phyloP scores from a whole-genome alignment of 805 yeast species.

The Cyberlindnera galapagoensis region DNA sequence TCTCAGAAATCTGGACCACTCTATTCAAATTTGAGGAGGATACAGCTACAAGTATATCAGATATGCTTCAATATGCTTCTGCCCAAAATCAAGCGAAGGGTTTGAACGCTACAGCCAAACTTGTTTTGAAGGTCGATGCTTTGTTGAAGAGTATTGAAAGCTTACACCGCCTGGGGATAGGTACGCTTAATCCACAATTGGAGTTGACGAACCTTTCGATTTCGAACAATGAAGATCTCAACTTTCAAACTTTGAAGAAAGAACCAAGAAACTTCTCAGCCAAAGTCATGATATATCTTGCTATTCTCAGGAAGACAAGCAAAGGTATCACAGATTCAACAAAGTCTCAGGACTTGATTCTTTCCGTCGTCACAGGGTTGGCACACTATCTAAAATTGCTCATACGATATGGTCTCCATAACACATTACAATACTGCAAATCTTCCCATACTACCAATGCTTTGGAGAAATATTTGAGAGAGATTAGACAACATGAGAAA shows the following conservation, averaged over 20 bases:
- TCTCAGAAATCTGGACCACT: constrained; percentile 73
- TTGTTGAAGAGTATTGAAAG: constrained; percentile 71
- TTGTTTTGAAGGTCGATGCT: constrained; percentile 68
- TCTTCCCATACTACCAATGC: constrained; percentile 51
- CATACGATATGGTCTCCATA: constrained; percentile 71
- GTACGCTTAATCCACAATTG: constrained; percentile 7
- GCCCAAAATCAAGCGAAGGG: constrained; percentile 66
- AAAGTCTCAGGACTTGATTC: constrained; percentile 52
- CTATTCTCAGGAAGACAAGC: constrained; percentile 62
- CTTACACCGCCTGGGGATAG: constrained; percentile 27
- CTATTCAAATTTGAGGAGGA: constrained; percentile 86
- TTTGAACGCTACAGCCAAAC: constrained; percentile 57
- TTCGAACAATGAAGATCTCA: constrained; percentile 7
- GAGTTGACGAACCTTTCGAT: constrained; percentile 6
- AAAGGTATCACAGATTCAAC: constrained; percentile 26
- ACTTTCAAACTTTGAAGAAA: constrained; percentile 18
- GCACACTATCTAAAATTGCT: constrained; percentile 89
- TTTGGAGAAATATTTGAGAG: constrained; percentile 54
- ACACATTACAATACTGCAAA: constrained; percentile 65
- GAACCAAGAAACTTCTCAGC: constrained; percentile 81
- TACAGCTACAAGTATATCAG: constrained; percentile 83
- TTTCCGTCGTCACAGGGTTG: constrained; percentile 80
- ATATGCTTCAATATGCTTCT: constrained; percentile 83
- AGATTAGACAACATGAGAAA: constrained; percentile 40
- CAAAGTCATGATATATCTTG: constrained; percentile 82